Evolutionary conservation across 2,329 filamentous ascomycete genomes (phyloP).

Genomic region (Blumeriella jaapii): DNA sequence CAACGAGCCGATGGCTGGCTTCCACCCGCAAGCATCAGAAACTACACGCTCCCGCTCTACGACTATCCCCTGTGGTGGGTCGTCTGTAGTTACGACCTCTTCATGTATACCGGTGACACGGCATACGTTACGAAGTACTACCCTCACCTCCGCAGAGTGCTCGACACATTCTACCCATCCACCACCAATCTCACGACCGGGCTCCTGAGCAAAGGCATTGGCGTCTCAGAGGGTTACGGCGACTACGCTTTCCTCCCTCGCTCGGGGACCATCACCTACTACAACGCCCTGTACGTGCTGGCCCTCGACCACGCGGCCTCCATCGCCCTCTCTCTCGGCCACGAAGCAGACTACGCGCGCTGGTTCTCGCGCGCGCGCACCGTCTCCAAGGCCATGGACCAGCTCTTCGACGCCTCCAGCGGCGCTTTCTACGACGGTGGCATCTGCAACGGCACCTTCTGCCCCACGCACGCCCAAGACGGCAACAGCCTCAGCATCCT

Average conservation of each 20-base stretch:
- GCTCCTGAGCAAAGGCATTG: slow-evolving; percentile 32
- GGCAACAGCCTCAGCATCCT: slow-evolving; percentile 39
- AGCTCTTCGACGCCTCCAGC: slow-evolving; percentile 30
- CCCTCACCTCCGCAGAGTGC: slow-evolving; percentile 28
- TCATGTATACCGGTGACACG: slow-evolving; percentile 38
- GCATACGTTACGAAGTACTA: slow-evolving; percentile 34
- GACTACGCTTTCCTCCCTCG: slow-evolving; percentile 41
- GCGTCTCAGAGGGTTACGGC: slow-evolving; percentile 31
- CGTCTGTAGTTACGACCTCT: slow-evolving; percentile 35
- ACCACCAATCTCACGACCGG: slow-evolving; percentile 31
- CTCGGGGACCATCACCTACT: slow-evolving; percentile 38
- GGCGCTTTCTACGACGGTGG: slow-evolving; percentile 39
- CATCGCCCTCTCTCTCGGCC: slow-evolving; percentile 29
- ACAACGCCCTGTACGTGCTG: slow-evolving; percentile 39
- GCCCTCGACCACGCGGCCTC: slow-evolving; percentile 34
- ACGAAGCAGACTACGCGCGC: slow-evolving; percentile 27
- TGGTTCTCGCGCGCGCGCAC: slow-evolving; percentile 31
- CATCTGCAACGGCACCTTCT: slow-evolving; percentile 15
- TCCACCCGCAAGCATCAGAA: slow-evolving; percentile 39
- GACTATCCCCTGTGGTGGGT: slow-evolving; percentile 45
- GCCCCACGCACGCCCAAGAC: slow-evolving; percentile 35
- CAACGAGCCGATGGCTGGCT: slow-evolving; percentile 42
- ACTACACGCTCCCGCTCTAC: slow-evolving; percentile 37
- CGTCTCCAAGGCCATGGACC: slow-evolving; percentile 29
- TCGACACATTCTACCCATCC: slow-evolving; percentile 36